Evolutionary conservation across 2,329 filamentous ascomycete species (phyloP), one percentile per base, ranked within the genome.

Genomic region (Alternaria consortialis): DNA sequence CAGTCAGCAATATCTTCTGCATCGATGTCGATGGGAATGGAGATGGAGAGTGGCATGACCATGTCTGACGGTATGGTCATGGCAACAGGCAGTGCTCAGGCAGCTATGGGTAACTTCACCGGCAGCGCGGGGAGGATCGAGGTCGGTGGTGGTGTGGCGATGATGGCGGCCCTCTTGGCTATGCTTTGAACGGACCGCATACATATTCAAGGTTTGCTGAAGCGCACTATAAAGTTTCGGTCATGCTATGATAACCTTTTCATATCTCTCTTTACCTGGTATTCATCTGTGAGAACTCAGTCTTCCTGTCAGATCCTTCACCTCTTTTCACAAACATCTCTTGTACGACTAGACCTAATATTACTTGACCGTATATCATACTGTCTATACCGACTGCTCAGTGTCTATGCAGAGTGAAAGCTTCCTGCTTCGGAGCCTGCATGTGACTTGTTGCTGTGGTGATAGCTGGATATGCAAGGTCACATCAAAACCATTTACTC

Each of bases 1-100:
- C 52, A 57, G n/a, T 65, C 63, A 39, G 81, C 80, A 70, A 62
- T 68, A 29, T 60, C 68, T 67, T 82, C 80, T 64, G 20, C 20
- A 20, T 20, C 20, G 2, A 56, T 68, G 23, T 79, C 80, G 44
- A 68, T 81, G 34, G 74, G 70, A 9, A 48, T 36, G 46, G 13
- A 20, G 31, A 48, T 48, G 46, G 46, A 36, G 12, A 62, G 76
- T 25, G 74, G 81, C 31, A 77, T 74, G 53, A 70, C 70, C 34
- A 70, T 67, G 39, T 83, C 81, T 62, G 76, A 59, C 42, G 68
- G 56, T 11, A 67, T 60, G 62, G 51, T 50, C 17, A 56, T 54
- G 37, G 36, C 46, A 4, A 56, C 47, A 11, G 61, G 62, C 1
- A 62, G 32, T 55, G 62, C 60, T 27, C 64, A 67, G 81, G 82